These are phyloP conservation scores for Exophiala sp. DNA, from an alignment of 2,329 filamentous ascomycete genomes.

Conservation along the genomic window DNA sequence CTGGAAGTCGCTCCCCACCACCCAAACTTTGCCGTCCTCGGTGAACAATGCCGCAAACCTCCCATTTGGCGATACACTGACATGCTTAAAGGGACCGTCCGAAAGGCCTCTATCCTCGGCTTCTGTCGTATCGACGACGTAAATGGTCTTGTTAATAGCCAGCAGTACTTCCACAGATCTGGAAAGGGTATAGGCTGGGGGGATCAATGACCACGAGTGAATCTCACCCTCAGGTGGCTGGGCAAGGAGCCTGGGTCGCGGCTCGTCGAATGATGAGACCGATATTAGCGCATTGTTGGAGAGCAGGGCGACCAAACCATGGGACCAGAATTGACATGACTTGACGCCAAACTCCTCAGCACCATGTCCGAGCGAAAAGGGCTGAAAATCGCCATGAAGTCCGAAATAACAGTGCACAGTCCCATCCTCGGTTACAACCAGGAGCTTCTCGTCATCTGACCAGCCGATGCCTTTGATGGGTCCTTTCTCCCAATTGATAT, in stretches of 20 bases:
- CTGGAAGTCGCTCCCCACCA: conserved; percentile 93
- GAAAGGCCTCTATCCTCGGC: conserved; percentile 87
- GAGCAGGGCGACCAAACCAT: conserved; percentile 87
- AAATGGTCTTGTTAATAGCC: conserved; percentile 76
- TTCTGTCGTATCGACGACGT: conserved; percentile 79
- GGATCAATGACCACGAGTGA: conserved; percentile 81
- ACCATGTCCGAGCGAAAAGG: conserved; percentile 85
- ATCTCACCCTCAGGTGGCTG: conserved; percentile 70
- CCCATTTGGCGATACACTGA: conserved; percentile 85
- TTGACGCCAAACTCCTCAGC: conserved; percentile 82
- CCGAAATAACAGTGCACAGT: conserved; percentile 86
- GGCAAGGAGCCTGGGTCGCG: conserved; percentile 76
- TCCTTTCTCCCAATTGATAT: conserved; percentile 85
- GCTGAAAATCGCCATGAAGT: conserved; percentile 88
- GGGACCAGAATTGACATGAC: conserved; percentile 85
- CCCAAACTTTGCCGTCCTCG: conserved; percentile 75
- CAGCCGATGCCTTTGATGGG: conserved; percentile 83
- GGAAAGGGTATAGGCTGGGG: conserved; percentile 81
- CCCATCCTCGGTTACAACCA: conserved; percentile 84
- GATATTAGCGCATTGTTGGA: conserved; percentile 80
- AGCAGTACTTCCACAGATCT: conserved; percentile 88
- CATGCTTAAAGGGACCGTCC: conserved; percentile 85
- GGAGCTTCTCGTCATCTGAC: conserved; percentile 89
- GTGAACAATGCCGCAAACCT: conserved; percentile 85
- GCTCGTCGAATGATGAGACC: conserved; percentile 86